These are phyloP conservation scores for apple (Malus domestica) DNA, from an alignment of 306 rosid genomes.

Conservation along the genomic window ASM211411v1 NC_041805.1:28851001-28851500, in stretches of 20 bases:
- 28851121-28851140: neutral
- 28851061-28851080: neutral
- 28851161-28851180: too few species aligned
- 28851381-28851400: conserved; percentile 80
- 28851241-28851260: conserved; percentile 50
- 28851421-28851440: conserved; percentile 62
- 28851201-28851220: conserved; percentile 39
- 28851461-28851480: neutral
- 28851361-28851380: conserved; percentile 93
- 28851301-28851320: neutral
- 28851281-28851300: neutral
- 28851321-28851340: conserved; percentile 55
- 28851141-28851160: too few species aligned
- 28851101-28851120: too few species aligned
- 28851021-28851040: too few species aligned
- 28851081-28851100: neutral
- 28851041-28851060: too few species aligned
- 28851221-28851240: conserved; percentile 39
- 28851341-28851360: conserved; percentile 59
- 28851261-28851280: neutral
- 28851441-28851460: conserved; percentile 2
- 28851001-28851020: neutral
- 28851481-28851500: neutral
- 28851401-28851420: conserved; percentile 81
- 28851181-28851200: conserved; percentile 20